These are phyloP conservation scores for Cubamyces sp. DNA, from an alignment of 768 basidiomycete species.

Conservation along the genomic window DNA sequence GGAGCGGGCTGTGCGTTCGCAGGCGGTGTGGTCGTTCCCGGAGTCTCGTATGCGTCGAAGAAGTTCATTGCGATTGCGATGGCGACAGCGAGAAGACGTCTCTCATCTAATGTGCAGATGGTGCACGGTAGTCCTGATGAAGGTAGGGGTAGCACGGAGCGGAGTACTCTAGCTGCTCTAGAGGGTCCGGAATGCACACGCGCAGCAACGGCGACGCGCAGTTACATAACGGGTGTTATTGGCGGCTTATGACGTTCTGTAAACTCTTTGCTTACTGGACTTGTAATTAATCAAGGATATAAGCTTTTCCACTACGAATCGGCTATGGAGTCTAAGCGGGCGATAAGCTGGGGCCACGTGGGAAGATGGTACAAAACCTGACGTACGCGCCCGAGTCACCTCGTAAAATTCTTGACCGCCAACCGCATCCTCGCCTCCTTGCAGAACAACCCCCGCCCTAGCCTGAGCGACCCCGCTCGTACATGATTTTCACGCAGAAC, in stretches of 20 bases:
- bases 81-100: neutral
- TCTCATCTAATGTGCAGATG: slow-evolving; percentile 13
- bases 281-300: neutral
- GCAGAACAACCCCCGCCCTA: neutral
- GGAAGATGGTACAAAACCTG: slow-evolving; percentile 14
- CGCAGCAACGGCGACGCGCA: neutral
- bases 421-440: slow-evolving; percentile 10
- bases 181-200: neutral
- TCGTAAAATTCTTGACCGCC: slow-evolving; percentile 22
- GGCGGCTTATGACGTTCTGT: neutral
- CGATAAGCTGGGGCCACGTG: slow-evolving; percentile 18
- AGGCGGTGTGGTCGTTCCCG: slow-evolving; percentile 52
- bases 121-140: neutral
- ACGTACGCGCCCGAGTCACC: slow-evolving; percentile 22
- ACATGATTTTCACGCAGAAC: slow-evolving; percentile 84
- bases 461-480: slow-evolving; percentile 41
- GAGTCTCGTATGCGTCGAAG: slow-evolving; percentile 68
- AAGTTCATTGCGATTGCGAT: slow-evolving; percentile 68
- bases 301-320: neutral
- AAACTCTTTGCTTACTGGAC: neutral
- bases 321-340: neutral
- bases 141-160: neutral
- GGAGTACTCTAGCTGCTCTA: neutral
- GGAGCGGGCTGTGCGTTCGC: slow-evolving; percentile 49
- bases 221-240: neutral